phyloP scores from a whole-genome alignment of 75 land plant genomes.

The Sequoia sempervirens region DNA sequence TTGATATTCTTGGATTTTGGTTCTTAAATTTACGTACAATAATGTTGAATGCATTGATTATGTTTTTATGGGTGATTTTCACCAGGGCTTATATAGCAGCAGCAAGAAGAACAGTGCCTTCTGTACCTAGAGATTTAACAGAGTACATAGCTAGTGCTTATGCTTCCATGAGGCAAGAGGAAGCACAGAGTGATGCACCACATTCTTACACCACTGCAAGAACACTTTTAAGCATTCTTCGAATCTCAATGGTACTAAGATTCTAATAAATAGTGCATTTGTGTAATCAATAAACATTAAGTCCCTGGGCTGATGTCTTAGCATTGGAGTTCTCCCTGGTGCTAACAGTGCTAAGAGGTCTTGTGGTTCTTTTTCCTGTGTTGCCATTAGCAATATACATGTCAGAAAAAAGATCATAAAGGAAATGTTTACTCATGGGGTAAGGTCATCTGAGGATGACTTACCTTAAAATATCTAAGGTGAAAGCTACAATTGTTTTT shows the following conservation, averaged over 20 bases:
- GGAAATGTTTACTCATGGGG: too few relatives aligned
- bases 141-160: constrained; percentile 95
- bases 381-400: too few relatives aligned
- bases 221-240: constrained; percentile 92
- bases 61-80: constrained; percentile 1
- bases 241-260: constrained; percentile 78
- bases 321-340: too few relatives aligned
- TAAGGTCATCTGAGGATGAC: too few relatives aligned
- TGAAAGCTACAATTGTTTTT: too few relatives aligned
- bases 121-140: constrained; percentile 70
- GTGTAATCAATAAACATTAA: not conserved
- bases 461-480: too few relatives aligned
- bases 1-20: not conserved
- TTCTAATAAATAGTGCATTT: not conserved
- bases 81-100: constrained; percentile 88
- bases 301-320: not conserved
- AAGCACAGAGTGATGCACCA: constrained; percentile 86
- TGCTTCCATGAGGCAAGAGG: constrained; percentile 86
- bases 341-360: too few relatives aligned
- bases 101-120: constrained; percentile 72
- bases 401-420: too few relatives aligned
- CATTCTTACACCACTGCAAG: constrained; percentile 95
- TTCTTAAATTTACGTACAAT: not conserved
- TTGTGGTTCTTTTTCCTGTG: too few relatives aligned
- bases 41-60: not conserved